A percentile compares a stretch with the other conserved stretches of the same genome.
Evolutionary conservation across 495 filamentous ascomycete genomes (phyloP).

Genomic region (Penicillium subrubescens): DNA sequence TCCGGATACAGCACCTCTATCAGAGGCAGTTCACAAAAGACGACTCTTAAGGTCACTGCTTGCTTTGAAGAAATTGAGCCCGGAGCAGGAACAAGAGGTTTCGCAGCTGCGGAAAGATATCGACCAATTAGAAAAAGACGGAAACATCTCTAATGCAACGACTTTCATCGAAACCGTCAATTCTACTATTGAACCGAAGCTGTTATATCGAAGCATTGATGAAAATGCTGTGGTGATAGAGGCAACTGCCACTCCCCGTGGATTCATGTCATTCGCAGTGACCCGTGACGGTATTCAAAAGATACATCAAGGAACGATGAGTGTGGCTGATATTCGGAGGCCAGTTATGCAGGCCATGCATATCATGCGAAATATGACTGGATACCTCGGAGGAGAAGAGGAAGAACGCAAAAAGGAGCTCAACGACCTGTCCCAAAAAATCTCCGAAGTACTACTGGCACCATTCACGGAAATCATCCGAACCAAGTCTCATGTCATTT

Average conservation of each 20-base stretch:
- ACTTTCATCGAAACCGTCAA: slow-evolving; percentile 28
- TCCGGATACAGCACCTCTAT: slow-evolving; percentile 11
- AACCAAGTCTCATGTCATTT: slow-evolving; percentile 31
- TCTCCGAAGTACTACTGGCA: slow-evolving; percentile 21
- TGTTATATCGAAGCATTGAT: slow-evolving; percentile 26
- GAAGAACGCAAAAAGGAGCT: slow-evolving; percentile 15
- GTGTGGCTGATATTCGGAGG: slow-evolving; percentile 14
- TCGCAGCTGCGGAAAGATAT: slow-evolving; percentile 21
- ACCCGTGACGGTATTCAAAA: slow-evolving; percentile 27
- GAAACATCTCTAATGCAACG: slow-evolving; percentile 22
- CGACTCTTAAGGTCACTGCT: slow-evolving; percentile 23
- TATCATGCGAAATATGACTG: slow-evolving; percentile 27
- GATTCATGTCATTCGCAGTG: slow-evolving; percentile 25
- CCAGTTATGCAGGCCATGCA: slow-evolving; percentile 28
- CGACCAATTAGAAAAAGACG: slow-evolving; percentile 20
- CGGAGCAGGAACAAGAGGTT: slow-evolving; percentile 24
- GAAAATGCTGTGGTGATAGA: slow-evolving; percentile 29
- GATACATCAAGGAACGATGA: slow-evolving; percentile 10
- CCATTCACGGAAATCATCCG: slow-evolving; percentile 28
- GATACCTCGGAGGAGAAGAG: slow-evolving; percentile 21
- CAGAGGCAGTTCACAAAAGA: slow-evolving; percentile 26
- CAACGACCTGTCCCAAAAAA: slow-evolving; percentile 11
- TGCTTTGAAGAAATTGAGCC: slow-evolving; percentile 12
- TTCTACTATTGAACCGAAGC: slow-evolving; percentile 17
- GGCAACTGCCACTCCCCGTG: slow-evolving; percentile 22